Base-by-base conservation (phyloP, 1,284 basidiomycete species). In the Prillingera fragicola region DNA sequence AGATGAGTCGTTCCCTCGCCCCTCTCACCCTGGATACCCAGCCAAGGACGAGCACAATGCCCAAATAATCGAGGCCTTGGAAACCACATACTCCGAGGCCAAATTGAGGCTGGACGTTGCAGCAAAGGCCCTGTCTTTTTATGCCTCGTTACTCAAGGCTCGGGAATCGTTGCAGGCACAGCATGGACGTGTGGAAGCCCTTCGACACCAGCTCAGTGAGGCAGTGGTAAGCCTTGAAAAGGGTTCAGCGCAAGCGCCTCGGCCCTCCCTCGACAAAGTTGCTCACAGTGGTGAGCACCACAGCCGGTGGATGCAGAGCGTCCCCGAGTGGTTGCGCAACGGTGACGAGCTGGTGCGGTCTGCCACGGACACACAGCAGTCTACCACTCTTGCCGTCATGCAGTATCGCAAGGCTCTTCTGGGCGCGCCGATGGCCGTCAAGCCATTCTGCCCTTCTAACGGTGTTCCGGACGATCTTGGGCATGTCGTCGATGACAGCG, bases 21-120 rank as follows among this genome's bases (percentile, higher is more conserved):
- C 63, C 1, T 45, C 49, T 0, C 59, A 67, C 37, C 37, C 53
- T 3, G 52, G 48, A 8, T 65, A 58, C 37, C 60, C 60, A 0
- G 48, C 51, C 15, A 52, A 57, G 28, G 55, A 57, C 8, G 41
- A 41, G 21, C 55, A 63, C 34, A 62, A 54, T 37, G 32, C 19
- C 5, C 25, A 41, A 1, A 33, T 62, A 13, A 31, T 57, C 1
- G 17, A 19, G 0, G 45, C 41, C 1, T 39, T 67, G 3, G 21
- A 9, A 4, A 28, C 22, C 3, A 39, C 45, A 0, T 50, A 45
- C 3, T 31, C 31, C 1, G 39, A 50, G 6, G 58, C 59, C 1
- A 39, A 46, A 14, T 41, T 36, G 4, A 35, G 35, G 1, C 10
- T 62, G 8, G 37, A 50, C 14, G 17, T 48, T 3, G 46, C 44